Percentiles rank a stretch among this genome's conserved stretches.
These are phyloP conservation scores for Cyanodermella asteris DNA, from an alignment of 2,329 filamentous ascomycete genomes.

Conservation along the genomic window DNA sequence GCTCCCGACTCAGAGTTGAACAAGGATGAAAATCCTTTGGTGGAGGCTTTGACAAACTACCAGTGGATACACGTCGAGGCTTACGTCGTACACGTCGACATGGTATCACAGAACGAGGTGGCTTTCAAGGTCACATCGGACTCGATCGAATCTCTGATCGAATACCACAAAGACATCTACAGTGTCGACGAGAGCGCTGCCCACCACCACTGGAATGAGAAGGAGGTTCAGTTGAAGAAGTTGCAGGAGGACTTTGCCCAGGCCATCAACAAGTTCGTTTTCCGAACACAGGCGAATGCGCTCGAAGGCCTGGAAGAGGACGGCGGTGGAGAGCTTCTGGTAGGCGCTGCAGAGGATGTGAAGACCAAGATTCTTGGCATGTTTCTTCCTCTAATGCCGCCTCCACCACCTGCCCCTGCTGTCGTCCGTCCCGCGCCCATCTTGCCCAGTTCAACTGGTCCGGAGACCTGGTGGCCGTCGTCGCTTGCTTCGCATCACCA, in stretches of 20 bases:
- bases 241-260: slow-evolving; percentile 92
- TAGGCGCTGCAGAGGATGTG: slow-evolving; percentile 80
- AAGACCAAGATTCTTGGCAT: slow-evolving; percentile 67
- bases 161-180: slow-evolving; percentile 92
- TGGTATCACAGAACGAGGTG: slow-evolving; percentile 93
- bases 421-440: slow-evolving; percentile 69
- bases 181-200: slow-evolving; percentile 72
- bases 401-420: slow-evolving; percentile 72
- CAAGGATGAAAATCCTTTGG: slow-evolving; percentile 58
- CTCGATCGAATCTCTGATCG: slow-evolving; percentile 77
- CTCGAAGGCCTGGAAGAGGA: slow-evolving; percentile 94
- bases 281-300: slow-evolving; percentile 66
- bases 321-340: slow-evolving; percentile 77
- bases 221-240: slow-evolving; percentile 91
- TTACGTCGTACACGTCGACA: slow-evolving; percentile 96
- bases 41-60: slow-evolving; percentile 81
- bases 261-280: slow-evolving; percentile 93
- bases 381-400: slow-evolving; percentile 67
- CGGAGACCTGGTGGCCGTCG: slow-evolving; percentile 63
- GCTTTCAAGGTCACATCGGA: slow-evolving; percentile 93
- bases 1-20: slow-evolving; percentile 65
- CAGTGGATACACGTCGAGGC: slow-evolving; percentile 85
- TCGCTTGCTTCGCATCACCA: slow-evolving; percentile 41
- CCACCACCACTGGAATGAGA: slow-evolving; percentile 90
- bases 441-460: slow-evolving; percentile 58